These are phyloP conservation scores for Erythrobasidium hasegawianum DNA, from an alignment of 1,284 basidiomycete genomes.

Conservation along the genomic window DNA sequence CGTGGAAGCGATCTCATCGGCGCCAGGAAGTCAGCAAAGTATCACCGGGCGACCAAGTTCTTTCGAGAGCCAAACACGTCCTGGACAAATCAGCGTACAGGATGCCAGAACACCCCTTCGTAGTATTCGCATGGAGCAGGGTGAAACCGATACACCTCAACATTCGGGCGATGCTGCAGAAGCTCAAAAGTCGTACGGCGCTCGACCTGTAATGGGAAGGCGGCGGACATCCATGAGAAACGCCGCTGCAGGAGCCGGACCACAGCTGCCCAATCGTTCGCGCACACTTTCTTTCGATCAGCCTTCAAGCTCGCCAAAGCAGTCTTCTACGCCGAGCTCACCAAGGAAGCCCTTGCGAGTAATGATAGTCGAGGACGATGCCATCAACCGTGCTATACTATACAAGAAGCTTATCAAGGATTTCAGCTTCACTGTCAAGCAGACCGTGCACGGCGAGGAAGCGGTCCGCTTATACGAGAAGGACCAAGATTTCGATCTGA, in stretches of 20 bases:
- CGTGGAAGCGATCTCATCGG: slow-evolving; percentile 40
- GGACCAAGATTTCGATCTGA: slow-evolving; percentile 39
- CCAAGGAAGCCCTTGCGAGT: slow-evolving; percentile 53
- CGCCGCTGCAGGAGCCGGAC: not conserved
- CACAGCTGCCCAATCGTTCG: slow-evolving; percentile 3
- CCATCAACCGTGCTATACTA: slow-evolving; percentile 45
- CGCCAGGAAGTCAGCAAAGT: slow-evolving; percentile 10
- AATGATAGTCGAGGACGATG: slow-evolving; percentile 65
- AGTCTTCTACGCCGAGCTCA: not conserved
- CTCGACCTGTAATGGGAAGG: slow-evolving; percentile 1
- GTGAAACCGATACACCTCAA: slow-evolving; percentile 16
- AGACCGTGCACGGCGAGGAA: slow-evolving; percentile 44
- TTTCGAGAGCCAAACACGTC: too few species aligned
- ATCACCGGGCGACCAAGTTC: too few species aligned
- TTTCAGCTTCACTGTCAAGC: slow-evolving; percentile 42
- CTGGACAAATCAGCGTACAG: slow-evolving; percentile 27
- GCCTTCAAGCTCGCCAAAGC: not conserved
- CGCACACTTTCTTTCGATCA: not conserved
- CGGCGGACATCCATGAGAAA: slow-evolving; percentile 35
- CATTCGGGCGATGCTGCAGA: not conserved
- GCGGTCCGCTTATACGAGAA: slow-evolving; percentile 44
- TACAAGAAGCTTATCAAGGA: slow-evolving; percentile 45
- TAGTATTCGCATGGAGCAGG: slow-evolving; percentile 26
- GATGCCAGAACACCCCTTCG: slow-evolving; percentile 37
- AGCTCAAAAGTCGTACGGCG: not conserved